Base-by-base conservation (phyloP, 805 yeast genomes). In the Myxozyma geophila region DNA sequence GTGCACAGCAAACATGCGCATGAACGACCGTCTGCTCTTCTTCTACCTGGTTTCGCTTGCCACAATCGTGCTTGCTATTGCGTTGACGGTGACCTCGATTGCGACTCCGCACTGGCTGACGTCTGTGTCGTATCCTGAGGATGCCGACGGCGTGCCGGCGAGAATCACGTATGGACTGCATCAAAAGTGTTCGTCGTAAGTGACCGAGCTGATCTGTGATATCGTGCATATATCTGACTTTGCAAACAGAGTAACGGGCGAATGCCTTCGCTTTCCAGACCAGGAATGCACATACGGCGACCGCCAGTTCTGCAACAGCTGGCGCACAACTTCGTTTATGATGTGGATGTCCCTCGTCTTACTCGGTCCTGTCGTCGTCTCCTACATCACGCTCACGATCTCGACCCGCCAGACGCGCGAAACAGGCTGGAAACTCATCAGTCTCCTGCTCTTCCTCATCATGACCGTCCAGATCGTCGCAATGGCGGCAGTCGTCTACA, bases 241-340 rank as follows among this genome's bases (percentile, higher is more conserved):
- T 17, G 19, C 2, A 3, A 21, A 19, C 43, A 61, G 64, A 6
- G 50, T 63, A 17, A 63, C 66, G 13, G 51, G 43, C 17, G 17
- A 41, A 40, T 64, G 67, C 49, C 54, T 41, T 19, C 65, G 52
- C 10, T 64, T 64, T 46, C 67, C 67, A 4, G 60, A 33, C 12
- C 37, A 43, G 17, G 64, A 61, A 37, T 60, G 65, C 43, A 36
- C 52, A 12, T 23, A 41, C n/a, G 65, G 62, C 21, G 67, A 61
- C 50, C 54, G 67, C 36, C 58, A 60, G 33, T 64, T 64, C 53
- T 64, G 67, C 58, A 61, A 49, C 41, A 58, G 57, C 44, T 64
- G 67, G 67, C 51, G 66, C 19, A 64, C 67, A 6, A 53, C 63
- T 8, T 54, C 67, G 44, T 64, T 64, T 52, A 59, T 59, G 66